Evolutionary conservation across 1,284 basidiomycete species (phyloP).

Genomic region (Puccinia brachypodii): DNA sequence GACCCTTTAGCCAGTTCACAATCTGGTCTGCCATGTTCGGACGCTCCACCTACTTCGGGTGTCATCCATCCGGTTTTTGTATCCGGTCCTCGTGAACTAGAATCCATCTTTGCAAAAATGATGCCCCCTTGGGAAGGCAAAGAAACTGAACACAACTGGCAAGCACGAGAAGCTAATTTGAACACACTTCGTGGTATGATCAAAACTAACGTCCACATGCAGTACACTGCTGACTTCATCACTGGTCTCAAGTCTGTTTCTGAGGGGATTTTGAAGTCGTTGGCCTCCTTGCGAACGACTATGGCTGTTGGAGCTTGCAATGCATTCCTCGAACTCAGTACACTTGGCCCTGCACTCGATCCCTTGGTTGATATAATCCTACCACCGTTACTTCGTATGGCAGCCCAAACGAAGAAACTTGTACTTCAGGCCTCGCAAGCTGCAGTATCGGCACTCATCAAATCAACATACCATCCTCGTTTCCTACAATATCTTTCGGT

Average conservation of each 20-base stretch:
- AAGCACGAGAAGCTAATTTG: conserved; percentile 74
- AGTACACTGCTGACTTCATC: conserved; percentile 74
- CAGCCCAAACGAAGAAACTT: conserved; percentile 92
- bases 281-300: conserved; percentile 86
- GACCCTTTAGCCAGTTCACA: conserved; percentile 45
- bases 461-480: conserved; percentile 70
- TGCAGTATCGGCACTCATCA: conserved; percentile 69
- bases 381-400: conserved; percentile 77
- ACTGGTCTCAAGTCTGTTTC: conserved; percentile 72
- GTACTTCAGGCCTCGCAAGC: conserved; percentile 81
- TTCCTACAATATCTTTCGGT: conserved; percentile 72
- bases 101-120: conserved; percentile 39
- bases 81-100: conserved; percentile 45
- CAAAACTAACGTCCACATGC: conserved; percentile 73
- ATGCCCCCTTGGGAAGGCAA: conserved; percentile 64
- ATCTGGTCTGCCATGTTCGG: conserved; percentile 35
- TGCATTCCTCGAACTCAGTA: conserved; percentile 75
- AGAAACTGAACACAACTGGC: conserved; percentile 98
- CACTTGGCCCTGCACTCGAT: conserved; percentile 72
- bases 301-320: conserved; percentile 76
- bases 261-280: conserved; percentile 82
- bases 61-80: conserved; percentile 36
- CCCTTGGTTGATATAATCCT: conserved; percentile 74
- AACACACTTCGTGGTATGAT: conserved; percentile 86
- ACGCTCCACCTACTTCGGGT: conserved; percentile 28